A percentile compares a stretch with the other conserved stretches of the same genome.
Evolutionary conservation across 179 eudicot genomes (phyloP).

Genomic region (Silene coronaria): DNA sequence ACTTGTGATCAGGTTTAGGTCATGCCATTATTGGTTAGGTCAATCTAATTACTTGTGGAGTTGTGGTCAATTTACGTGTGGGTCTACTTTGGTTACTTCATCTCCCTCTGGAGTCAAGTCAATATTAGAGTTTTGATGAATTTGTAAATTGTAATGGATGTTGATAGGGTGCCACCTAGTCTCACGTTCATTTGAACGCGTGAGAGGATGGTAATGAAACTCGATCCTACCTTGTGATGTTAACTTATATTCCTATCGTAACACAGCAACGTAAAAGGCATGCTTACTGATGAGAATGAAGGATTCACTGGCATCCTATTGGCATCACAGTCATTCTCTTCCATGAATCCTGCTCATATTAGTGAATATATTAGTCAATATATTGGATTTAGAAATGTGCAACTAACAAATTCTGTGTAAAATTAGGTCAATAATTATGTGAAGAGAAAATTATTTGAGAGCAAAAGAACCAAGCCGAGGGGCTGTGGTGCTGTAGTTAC

Average conservation of each 20-base stretch:
- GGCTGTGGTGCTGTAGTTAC: no score
- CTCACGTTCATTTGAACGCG: neutral
- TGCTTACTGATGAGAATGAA: slow-evolving; percentile 2
- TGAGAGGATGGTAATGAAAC: neutral
- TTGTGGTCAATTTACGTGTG: neutral
- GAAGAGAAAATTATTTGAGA: no score
- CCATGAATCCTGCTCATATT: neutral
- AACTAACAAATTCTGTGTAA: no score
- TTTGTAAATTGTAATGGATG: neutral
- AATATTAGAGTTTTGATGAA: neutral
- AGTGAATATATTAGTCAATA: neutral
- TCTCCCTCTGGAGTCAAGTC: neutral
- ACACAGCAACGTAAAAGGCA: neutral
- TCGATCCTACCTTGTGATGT: neutral
- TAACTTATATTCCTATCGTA: neutral
- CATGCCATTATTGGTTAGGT: no score
- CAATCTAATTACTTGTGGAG: no score
- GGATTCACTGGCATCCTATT: neutral
- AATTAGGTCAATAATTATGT: no score
- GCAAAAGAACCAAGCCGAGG: no score
- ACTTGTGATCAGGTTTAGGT: neutral
- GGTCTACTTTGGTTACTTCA: neutral
- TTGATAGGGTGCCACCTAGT: neutral
- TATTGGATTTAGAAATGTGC: neutral
- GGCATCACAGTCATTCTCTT: neutral